These are phyloP conservation scores for Neurospora africana DNA, from an alignment of 495 filamentous ascomycete genomes.

Conservation along the genomic window DNA sequence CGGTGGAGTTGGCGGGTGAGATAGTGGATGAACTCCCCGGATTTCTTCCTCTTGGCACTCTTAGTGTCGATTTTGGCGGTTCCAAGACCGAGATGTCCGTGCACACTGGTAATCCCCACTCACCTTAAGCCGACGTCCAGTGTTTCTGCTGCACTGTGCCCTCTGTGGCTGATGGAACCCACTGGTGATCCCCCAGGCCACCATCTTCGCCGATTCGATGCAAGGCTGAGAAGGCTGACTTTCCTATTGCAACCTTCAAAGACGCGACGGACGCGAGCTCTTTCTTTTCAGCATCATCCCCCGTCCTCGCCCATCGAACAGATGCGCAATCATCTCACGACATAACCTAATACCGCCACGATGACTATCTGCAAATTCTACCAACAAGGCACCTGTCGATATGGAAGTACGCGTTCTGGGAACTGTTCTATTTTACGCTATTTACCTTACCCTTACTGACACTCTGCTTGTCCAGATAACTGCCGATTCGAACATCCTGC, in stretches of 20 bases:
- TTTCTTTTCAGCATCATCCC: neutral
- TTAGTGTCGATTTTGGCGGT: neutral
- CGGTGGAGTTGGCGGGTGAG: neutral
- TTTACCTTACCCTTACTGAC: slow-evolving; percentile 1
- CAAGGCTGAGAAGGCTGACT: neutral
- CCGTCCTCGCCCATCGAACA: neutral
- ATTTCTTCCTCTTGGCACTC: neutral
- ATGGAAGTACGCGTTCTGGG: slow-evolving; percentile 41
- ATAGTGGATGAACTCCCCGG: neutral
- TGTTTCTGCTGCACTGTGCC: neutral
- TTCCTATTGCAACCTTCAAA: neutral
- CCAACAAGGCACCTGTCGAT: slow-evolving; percentile 62
- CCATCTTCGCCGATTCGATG: neutral
- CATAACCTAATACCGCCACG: neutral
- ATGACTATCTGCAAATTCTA: slow-evolving; percentile 65
- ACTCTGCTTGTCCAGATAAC: slow-evolving; percentile 14
- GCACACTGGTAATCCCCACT: neutral
- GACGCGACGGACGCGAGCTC: neutral
- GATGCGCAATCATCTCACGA: neutral
- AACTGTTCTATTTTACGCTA: neutral
- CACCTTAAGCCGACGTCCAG: neutral
- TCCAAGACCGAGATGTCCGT: neutral
- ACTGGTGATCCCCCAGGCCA: neutral
- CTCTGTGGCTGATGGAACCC: neutral
- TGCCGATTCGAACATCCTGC: slow-evolving; percentile 38